phyloP scores from a whole-genome alignment of 768 basidiomycete genomes.

The Hygrocybe coccinea region DNA sequence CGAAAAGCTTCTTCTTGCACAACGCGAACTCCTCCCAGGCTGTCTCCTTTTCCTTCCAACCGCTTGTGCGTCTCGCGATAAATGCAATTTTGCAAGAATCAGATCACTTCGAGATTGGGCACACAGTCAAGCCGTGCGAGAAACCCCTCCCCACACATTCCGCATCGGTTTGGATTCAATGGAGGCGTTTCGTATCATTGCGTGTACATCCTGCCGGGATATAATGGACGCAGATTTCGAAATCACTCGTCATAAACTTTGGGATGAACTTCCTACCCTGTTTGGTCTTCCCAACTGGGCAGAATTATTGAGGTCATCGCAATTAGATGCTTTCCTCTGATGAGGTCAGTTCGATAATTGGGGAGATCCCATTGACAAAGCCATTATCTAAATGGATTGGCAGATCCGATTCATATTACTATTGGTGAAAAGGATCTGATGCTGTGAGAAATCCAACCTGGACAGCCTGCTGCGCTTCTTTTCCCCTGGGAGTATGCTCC shows the following conservation, averaged over 20 bases:
- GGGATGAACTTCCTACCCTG: background rate
- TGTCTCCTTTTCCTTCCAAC: background rate
- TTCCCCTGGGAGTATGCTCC: too few species aligned
- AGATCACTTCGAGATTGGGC: background rate
- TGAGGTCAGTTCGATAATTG: background rate
- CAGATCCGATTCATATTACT: background rate
- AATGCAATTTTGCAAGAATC: background rate
- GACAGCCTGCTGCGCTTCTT: too few species aligned
- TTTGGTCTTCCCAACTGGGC: constrained; percentile 2
- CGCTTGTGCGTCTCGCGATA: background rate
- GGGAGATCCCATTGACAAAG: background rate
- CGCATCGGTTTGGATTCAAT: background rate
- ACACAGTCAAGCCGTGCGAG: background rate
- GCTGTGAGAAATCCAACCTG: too few species aligned
- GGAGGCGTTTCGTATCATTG: background rate
- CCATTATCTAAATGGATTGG: background rate
- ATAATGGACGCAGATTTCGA: background rate
- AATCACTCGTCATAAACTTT: background rate
- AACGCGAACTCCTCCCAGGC: background rate
- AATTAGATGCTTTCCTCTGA: background rate
- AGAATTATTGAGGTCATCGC: background rate
- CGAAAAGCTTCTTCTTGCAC: background rate
- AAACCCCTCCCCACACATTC: background rate
- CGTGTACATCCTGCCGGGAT: background rate
- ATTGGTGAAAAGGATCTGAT: too few species aligned